These are phyloP conservation scores for Mycothermus thermophilus DNA, from an alignment of 495 filamentous ascomycete species.

Conservation along the genomic window DNA sequence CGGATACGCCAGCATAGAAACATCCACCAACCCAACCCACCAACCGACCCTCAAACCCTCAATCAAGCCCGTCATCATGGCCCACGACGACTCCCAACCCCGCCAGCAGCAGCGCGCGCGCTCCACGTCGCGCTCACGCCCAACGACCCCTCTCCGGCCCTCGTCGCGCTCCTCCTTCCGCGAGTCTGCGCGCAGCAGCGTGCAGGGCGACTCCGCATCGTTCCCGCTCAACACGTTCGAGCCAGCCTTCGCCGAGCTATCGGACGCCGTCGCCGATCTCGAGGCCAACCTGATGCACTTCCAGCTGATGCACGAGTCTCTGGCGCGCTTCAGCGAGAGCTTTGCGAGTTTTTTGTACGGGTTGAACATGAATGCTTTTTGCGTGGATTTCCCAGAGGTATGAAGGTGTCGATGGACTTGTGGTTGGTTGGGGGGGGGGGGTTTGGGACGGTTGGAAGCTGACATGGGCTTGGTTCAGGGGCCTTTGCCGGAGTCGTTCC, in stretches of 20 bases:
- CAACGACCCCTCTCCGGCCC: slow-evolving; percentile 84
- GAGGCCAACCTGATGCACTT: slow-evolving; percentile 97
- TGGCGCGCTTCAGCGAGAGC: slow-evolving; percentile 88
- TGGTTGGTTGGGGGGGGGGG: not conserved
- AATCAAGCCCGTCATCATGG: slow-evolving; percentile 7
- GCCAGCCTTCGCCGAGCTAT: slow-evolving; percentile 81
- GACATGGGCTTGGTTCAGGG: slow-evolving; percentile 15
- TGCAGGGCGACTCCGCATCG: slow-evolving; percentile 41
- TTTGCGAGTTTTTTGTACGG: slow-evolving; percentile 94
- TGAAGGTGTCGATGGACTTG: too few species aligned
- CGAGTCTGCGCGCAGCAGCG: slow-evolving; percentile 40
- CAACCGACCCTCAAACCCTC: not conserved
- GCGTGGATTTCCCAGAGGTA: slow-evolving; percentile 94
- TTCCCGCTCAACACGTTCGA: slow-evolving; percentile 74
- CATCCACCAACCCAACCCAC: not conserved
- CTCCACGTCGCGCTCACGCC: slow-evolving; percentile 53
- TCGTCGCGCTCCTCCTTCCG: slow-evolving; percentile 80
- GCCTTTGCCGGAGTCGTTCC: slow-evolving; percentile 53
- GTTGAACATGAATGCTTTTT: slow-evolving; percentile 97
- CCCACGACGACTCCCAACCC: slow-evolving; percentile 3
- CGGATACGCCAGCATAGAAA: slow-evolving; percentile 1
- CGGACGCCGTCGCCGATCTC: slow-evolving; percentile 86
- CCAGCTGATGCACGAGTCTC: slow-evolving; percentile 90
- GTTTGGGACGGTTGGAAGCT: not conserved
- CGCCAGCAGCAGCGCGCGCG: slow-evolving; percentile 11